A percentile compares a stretch with the other conserved stretches of the same genome.
Conservation (phyloP, 2,329 filamentous ascomycete species). For the Neodidymelliopsis sp. region DNA sequence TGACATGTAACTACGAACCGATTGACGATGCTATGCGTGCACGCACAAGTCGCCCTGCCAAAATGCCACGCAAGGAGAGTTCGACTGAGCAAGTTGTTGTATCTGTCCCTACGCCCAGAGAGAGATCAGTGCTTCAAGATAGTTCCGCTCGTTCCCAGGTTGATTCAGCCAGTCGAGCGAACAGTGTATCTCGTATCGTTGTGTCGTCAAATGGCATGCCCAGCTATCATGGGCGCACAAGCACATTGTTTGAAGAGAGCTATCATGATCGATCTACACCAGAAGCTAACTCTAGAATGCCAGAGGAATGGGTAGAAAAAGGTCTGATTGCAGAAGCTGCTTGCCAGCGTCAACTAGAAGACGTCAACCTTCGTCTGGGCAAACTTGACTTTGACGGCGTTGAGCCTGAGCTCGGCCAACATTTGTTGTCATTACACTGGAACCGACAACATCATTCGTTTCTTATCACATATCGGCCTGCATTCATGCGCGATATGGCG, state of each 20-base stretch:
- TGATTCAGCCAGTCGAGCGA: slow-evolving; percentile 22
- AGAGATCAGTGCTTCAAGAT: slow-evolving; percentile 7
- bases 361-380: slow-evolving; percentile 54
- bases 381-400: slow-evolving; percentile 65
- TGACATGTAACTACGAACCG: slow-evolving; percentile 54
- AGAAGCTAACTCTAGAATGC: slow-evolving; percentile 29
- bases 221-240: slow-evolving; percentile 60
- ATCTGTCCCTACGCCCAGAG: not conserved
- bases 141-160: slow-evolving; percentile 4
- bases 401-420: slow-evolving; percentile 60
- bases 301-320: slow-evolving; percentile 54
- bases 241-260: slow-evolving; percentile 57
- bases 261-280: slow-evolving; percentile 25
- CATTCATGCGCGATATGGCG: slow-evolving; percentile 56
- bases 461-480: slow-evolving; percentile 60
- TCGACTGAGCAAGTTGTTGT: not conserved
- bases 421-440: slow-evolving; percentile 61
- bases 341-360: slow-evolving; percentile 60
- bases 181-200: slow-evolving; percentile 49
- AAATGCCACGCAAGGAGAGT: slow-evolving; percentile 22
- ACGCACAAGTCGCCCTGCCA: slow-evolving; percentile 26
- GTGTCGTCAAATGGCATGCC: slow-evolving; percentile 51
- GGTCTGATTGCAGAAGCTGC: slow-evolving; percentile 58
- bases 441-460: slow-evolving; percentile 61
- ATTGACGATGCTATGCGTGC: slow-evolving; percentile 32